phyloP scores from a whole-genome alignment of 2,329 filamentous ascomycete genomes.

The Septoria petroselini region DNA sequence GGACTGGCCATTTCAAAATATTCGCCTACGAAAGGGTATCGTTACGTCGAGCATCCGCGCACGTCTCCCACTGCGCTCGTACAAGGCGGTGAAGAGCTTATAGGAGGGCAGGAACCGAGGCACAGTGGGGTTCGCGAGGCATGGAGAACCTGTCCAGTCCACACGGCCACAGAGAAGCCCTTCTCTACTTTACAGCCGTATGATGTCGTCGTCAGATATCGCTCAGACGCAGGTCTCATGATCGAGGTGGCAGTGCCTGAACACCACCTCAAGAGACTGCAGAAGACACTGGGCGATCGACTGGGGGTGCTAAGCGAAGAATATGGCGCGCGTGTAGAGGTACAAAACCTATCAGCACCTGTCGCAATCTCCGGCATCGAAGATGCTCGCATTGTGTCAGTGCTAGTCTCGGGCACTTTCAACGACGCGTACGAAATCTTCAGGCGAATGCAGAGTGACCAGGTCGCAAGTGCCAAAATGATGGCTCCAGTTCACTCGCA shows the following conservation, averaged over 20 bases:
- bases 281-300: slow-evolving; percentile 7
- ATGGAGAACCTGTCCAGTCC: slow-evolving; percentile 8
- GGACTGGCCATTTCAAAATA: too few relatives aligned
- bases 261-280: slow-evolving; percentile 1
- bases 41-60: background rate
- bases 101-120: background rate
- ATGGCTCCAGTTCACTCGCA: background rate
- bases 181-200: slow-evolving; percentile 20
- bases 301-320: slow-evolving; percentile 7
- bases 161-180: slow-evolving; percentile 17
- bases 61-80: too few relatives aligned
- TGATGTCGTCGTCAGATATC: slow-evolving; percentile 25
- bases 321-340: slow-evolving; percentile 17
- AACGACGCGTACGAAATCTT: slow-evolving; percentile 8
- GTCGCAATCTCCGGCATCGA: background rate
- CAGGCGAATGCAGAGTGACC: background rate
- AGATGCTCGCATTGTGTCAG: slow-evolving; percentile 7
- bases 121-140: background rate
- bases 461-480: background rate
- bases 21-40: background rate
- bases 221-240: slow-evolving; percentile 21
- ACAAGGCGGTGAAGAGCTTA: background rate
- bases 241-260: slow-evolving; percentile 21
- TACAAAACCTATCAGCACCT: slow-evolving; percentile 13
- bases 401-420: slow-evolving; percentile 23